Evolutionary conservation across 108 stramenopile genomes (phyloP), one percentile per base, ranked within the genome.

Genomic region (Phaeodactylum tricornutum): DNA sequence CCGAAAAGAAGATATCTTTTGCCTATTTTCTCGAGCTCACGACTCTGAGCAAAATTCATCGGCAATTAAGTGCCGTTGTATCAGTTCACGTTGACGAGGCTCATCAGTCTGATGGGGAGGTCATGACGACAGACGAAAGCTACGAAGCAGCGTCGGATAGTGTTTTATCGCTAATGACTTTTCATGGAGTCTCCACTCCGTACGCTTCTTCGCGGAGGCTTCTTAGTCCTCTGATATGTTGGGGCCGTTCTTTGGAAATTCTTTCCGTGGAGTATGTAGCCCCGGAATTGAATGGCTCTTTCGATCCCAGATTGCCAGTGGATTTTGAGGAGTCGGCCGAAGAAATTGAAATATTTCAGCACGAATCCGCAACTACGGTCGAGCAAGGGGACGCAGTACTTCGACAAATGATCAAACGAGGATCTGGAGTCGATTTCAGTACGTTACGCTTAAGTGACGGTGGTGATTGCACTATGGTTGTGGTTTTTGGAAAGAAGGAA

Each of bases 371-470:
- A 62, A 53, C 37, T 29, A 34, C 28, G 8, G 27, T 38, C 15
- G 65, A 60, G 19, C 48, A 64, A 11, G 88, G 88, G 8, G 88
- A 90, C 60, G 50, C 66, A 9, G 66, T 79, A 28, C 65, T 90
- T 24, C 52, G 79, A 11, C 47, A 45, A 40, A 78, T 85, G 81
- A 90, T 90, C 30, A 75, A 90, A 34, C 67, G 73, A 22, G 71
- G 57, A 36, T 90, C 87, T 1, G 87, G 87, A 17, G 87, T 90
- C 16, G 79, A 78, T 38, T 90, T 90, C 55, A 59, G 81, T 32
- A 90, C 87, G 7, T 55, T 90, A 1, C 61, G 81, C 43, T 72
- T 90, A 4, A 83, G 76, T 21, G 87, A 90, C 50, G 81, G 72
- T 17, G 78, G 76, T 20, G 81, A 85, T 17, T 82, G 81, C 52